Conservation (phyloP, 129 eudicot species). For the Centella asiatica region DNA sequence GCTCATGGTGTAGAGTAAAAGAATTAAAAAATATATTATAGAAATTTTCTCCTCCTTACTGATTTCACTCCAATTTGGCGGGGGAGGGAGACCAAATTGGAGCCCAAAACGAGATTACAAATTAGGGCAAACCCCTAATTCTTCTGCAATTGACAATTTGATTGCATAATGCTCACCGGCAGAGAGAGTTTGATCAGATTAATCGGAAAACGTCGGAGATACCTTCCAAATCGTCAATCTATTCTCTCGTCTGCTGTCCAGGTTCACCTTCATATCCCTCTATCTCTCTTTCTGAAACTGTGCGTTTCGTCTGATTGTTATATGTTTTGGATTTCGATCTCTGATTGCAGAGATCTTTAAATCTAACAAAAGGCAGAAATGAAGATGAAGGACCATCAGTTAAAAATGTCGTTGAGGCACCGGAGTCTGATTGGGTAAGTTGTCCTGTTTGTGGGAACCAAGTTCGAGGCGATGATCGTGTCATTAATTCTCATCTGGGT, state of each 20-base stretch:
- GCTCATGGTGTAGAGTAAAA: too few species aligned
- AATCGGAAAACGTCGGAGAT: conserved; percentile 75
- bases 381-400: conserved; percentile 14
- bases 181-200: conserved; percentile 67
- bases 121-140: too few species aligned
- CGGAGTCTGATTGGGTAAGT: conserved; percentile 33
- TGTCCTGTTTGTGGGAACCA: conserved; percentile 72
- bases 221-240: conserved; percentile 64
- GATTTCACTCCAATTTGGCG: too few species aligned
- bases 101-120: too few species aligned
- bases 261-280: conserved; percentile 8
- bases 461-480: conserved; percentile 46
- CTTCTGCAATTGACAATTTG: too few species aligned
- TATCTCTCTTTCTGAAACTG: background rate
- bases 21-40: too few species aligned
- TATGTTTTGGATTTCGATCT: background rate
- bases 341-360: conserved; percentile 26
- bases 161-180: conserved; percentile 44
- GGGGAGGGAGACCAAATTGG: too few species aligned
- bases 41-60: too few species aligned
- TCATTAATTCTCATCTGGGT: conserved; percentile 85
- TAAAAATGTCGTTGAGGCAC: conserved; percentile 4
- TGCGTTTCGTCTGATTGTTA: background rate
- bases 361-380: conserved; percentile 24
- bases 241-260: conserved; percentile 29